Conservation (phyloP, 768 basidiomycete genomes). For the Clitopilus hobsonii region DNA sequence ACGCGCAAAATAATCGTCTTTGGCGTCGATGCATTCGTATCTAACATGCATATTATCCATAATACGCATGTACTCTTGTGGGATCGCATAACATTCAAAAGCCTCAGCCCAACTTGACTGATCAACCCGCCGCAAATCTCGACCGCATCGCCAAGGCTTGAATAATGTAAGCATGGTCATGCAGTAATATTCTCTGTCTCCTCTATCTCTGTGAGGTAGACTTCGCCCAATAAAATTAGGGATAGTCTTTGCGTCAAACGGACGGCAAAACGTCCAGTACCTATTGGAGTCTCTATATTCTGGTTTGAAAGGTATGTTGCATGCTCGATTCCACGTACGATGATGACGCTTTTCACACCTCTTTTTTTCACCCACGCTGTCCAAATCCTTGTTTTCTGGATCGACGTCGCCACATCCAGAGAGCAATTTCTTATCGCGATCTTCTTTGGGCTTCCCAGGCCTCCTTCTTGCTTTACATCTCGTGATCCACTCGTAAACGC, state of each 20-base stretch:
- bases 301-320: no score
- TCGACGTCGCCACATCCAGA: not conserved
- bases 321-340: no score
- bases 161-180: slow-evolving; percentile 17
- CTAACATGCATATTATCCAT: slow-evolving; percentile 20
- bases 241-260: not conserved
- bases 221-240: slow-evolving; percentile 22
- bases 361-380: not conserved
- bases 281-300: not conserved
- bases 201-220: slow-evolving; percentile 20
- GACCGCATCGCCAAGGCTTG: slow-evolving; percentile 19
- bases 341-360: not conserved
- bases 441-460: not conserved
- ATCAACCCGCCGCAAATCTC: slow-evolving; percentile 12
- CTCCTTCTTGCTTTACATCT: slow-evolving; percentile 5
- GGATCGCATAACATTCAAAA: slow-evolving; percentile 5
- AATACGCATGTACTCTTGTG: slow-evolving; percentile 5
- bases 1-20: slow-evolving; percentile 20
- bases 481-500: slow-evolving; percentile 23
- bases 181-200: slow-evolving; percentile 27
- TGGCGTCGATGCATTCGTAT: slow-evolving; percentile 24
- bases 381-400: not conserved
- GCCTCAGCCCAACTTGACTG: slow-evolving; percentile 14
- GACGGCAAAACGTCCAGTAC: not conserved
- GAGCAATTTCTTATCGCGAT: not conserved